Conservation (phyloP, 768 basidiomycete genomes). For the Tylopilus vinaceipallidus region DNA sequence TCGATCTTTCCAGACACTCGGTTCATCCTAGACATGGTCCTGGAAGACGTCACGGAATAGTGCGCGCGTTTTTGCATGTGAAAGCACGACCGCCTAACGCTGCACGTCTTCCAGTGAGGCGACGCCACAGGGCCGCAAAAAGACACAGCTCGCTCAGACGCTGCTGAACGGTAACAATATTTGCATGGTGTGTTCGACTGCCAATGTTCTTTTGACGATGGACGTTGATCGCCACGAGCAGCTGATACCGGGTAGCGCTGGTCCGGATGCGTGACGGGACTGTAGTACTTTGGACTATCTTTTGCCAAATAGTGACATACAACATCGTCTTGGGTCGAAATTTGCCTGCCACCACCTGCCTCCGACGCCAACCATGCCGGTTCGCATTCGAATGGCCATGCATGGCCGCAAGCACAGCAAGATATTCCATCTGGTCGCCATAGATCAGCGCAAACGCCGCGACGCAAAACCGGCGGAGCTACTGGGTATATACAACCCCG, state of each 20-base stretch:
- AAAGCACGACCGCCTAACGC: not conserved
- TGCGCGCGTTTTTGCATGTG: slow-evolving; percentile 39
- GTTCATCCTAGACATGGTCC: slow-evolving; percentile 69
- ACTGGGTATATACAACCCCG: slow-evolving; percentile 82
- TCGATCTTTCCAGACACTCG: not conserved
- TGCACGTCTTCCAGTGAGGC: slow-evolving; percentile 59
- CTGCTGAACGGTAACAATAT: slow-evolving; percentile 94
- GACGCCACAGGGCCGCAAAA: slow-evolving; percentile 78
- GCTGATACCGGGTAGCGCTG: slow-evolving; percentile 72
- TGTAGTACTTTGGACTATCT: no score
- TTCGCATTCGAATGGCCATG: slow-evolving; percentile 83
- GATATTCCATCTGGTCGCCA: slow-evolving; percentile 84
- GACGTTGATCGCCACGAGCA: slow-evolving; percentile 22
- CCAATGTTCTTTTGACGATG: not conserved
- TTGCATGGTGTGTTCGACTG: slow-evolving; percentile 72
- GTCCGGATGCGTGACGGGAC: slow-evolving; percentile 44
- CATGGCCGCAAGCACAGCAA: slow-evolving; percentile 75
- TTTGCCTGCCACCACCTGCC: not conserved
- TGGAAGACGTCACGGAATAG: slow-evolving; percentile 98
- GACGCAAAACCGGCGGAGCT: slow-evolving; percentile 87
- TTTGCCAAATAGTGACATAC: slow-evolving; percentile 29
- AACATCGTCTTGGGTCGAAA: slow-evolving; percentile 11
- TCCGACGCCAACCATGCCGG: slow-evolving; percentile 51
- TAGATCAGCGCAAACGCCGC: slow-evolving; percentile 65
- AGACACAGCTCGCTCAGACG: slow-evolving; percentile 83